Percentiles rank a stretch among this genome's conserved stretches.
These are phyloP conservation scores for Sapria himalayana DNA, from an alignment of 345 rosid genomes.

Conservation along the genomic window DNA sequence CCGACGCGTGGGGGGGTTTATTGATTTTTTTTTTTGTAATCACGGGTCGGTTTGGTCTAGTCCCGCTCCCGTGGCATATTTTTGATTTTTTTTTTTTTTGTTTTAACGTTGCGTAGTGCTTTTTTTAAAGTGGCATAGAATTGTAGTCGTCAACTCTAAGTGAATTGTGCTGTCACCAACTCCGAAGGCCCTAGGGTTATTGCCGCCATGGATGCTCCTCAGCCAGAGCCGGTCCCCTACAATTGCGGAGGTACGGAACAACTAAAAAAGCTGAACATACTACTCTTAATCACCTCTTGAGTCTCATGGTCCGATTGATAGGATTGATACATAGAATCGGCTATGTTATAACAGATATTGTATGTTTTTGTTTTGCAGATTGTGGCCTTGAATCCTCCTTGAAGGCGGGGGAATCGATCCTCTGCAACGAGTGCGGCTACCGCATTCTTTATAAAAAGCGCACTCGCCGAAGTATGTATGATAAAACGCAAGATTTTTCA, in stretches of 20 bases:
- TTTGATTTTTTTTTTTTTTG: no score
- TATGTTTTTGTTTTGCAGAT: slow-evolving; percentile 15
- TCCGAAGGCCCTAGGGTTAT: no score
- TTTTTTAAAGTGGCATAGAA: no score
- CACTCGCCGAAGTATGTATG: slow-evolving; percentile 48
- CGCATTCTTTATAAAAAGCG: slow-evolving; percentile 91
- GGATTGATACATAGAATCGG: not conserved
- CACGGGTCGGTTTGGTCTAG: no score
- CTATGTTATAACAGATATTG: not conserved
- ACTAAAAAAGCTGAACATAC: not conserved
- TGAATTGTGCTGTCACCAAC: no score
- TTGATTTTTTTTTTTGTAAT: no score
- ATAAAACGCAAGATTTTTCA: not conserved
- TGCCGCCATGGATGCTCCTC: slow-evolving; percentile 75
- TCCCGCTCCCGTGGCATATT: no score
- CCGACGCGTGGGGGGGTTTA: no score
- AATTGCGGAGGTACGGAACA: slow-evolving; percentile 69
- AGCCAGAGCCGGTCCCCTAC: slow-evolving; percentile 69
- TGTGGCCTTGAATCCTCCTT: slow-evolving; percentile 66
- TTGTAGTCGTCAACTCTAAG: no score
- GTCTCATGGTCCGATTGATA: no score
- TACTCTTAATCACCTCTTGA: not conserved
- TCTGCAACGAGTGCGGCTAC: slow-evolving; percentile 86
- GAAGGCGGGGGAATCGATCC: slow-evolving; percentile 74
- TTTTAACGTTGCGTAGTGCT: no score